phyloP scores from a whole-genome alignment of 768 basidiomycete species.

The Tricholoma hemisulphureum region DNA sequence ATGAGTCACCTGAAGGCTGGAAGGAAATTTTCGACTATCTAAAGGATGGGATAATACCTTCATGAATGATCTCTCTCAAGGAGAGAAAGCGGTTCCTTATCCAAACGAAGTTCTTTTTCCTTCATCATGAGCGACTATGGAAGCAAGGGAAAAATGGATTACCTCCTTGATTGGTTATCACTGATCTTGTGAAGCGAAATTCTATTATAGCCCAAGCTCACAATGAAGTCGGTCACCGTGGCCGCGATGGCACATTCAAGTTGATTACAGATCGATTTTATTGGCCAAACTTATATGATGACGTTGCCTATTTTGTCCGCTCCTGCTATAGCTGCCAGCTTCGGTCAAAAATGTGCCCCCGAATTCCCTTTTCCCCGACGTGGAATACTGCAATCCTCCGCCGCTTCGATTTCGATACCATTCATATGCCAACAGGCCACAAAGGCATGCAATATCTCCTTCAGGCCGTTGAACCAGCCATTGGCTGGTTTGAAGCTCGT shows the following conservation, averaged over 20 bases:
- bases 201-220: slow-evolving; percentile 24
- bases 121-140: slow-evolving; percentile 13
- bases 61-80: too few species aligned
- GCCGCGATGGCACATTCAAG: slow-evolving; percentile 21
- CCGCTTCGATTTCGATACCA: slow-evolving; percentile 24
- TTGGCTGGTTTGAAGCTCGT: slow-evolving; percentile 27
- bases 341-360: slow-evolving; percentile 12
- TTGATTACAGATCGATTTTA: slow-evolving; percentile 23
- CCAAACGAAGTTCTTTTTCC: slow-evolving; percentile 4
- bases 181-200: slow-evolving; percentile 2
- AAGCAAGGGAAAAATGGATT: not conserved
- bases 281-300: slow-evolving; percentile 34
- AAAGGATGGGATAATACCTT: too few species aligned
- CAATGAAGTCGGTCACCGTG: slow-evolving; percentile 25
- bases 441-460: slow-evolving; percentile 18
- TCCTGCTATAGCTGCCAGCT: slow-evolving; percentile 34
- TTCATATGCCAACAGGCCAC: slow-evolving; percentile 25
- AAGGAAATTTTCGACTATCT: too few species aligned
- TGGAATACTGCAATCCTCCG: slow-evolving; percentile 20
- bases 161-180: slow-evolving; percentile 23
- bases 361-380: slow-evolving; percentile 18
- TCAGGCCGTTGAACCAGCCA: slow-evolving; percentile 19
- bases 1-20: too few species aligned
- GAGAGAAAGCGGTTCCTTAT: not conserved
- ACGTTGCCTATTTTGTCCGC: slow-evolving; percentile 24